Percentiles rank a stretch among this genome's conserved stretches.
Conservation (phyloP, 2,329 filamentous ascomycete genomes). For the Alternaria brassicae region DNA sequence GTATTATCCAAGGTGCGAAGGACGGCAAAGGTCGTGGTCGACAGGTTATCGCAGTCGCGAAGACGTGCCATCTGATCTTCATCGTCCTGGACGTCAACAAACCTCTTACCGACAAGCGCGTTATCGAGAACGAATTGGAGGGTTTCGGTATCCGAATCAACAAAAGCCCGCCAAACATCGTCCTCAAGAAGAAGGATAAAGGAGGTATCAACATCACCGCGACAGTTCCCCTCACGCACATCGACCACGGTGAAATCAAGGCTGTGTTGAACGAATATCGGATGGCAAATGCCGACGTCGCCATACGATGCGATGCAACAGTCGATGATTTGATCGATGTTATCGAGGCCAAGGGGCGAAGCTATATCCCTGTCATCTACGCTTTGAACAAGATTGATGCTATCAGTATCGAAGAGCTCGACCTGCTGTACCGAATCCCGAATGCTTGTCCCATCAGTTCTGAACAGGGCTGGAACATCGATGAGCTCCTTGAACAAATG, state of each 20-base stretch:
- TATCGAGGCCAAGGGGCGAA: slow-evolving; percentile 90
- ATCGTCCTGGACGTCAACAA: slow-evolving; percentile 99
- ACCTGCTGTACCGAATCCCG: slow-evolving; percentile 93
- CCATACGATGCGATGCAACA: slow-evolving; percentile 96
- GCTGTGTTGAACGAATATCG: slow-evolving; percentile 97
- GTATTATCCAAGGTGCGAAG: slow-evolving; percentile 98
- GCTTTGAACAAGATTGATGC: slow-evolving; percentile 99
- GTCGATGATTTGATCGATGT: slow-evolving; percentile 97
- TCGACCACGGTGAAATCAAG: slow-evolving; percentile 95
- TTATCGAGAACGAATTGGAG: slow-evolving; percentile 94
- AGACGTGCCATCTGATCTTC: slow-evolving; percentile 98
- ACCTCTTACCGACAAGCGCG: slow-evolving; percentile 91
- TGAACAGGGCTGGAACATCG: slow-evolving; percentile 94
- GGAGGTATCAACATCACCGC: slow-evolving; percentile 96
- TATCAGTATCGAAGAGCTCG: slow-evolving; percentile 96
- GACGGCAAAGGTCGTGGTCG: slow-evolving; percentile 97
- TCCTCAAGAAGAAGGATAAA: slow-evolving; percentile 99
- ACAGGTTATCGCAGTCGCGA: slow-evolving; percentile 98
- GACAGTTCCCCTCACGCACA: slow-evolving; percentile 89
- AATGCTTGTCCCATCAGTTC: slow-evolving; percentile 97
- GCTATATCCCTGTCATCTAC: slow-evolving; percentile 99
- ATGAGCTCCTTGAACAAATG: slow-evolving; percentile 96
- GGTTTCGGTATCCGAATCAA: slow-evolving; percentile 98
- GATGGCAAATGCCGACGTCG: slow-evolving; percentile 95
- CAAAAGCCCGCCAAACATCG: slow-evolving; percentile 95